Conservation (phyloP, 805 yeast genomes). For the Jamesozyma jinghongensis region DNA sequence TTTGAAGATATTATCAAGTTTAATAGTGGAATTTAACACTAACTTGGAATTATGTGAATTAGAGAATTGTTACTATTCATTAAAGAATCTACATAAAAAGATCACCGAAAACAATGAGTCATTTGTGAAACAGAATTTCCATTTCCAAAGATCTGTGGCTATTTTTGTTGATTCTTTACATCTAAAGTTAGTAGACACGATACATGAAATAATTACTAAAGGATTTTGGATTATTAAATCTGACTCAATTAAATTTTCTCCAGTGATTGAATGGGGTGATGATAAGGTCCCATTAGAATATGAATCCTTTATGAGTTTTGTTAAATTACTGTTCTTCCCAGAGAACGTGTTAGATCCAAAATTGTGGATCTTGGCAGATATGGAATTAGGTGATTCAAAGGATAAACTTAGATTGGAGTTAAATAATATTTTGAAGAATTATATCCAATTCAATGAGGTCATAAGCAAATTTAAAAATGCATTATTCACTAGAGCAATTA, state of each 20-base stretch:
- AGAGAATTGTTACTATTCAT: constrained; percentile 28
- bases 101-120: constrained; percentile 11
- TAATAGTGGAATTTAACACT: constrained; percentile 24
- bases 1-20: constrained; percentile 14
- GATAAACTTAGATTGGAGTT: constrained; percentile 16
- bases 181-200: constrained; percentile 12
- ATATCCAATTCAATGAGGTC: constrained; percentile 9
- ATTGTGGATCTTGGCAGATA: constrained; percentile 21
- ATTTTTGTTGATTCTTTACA: constrained; percentile 23
- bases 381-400: constrained; percentile 16
- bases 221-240: constrained; percentile 19
- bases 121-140: constrained; percentile 16
- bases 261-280: constrained; percentile 5
- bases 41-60: constrained; percentile 23
- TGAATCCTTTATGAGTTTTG: constrained; percentile 9
- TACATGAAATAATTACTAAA: constrained; percentile 12
- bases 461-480: constrained; percentile 11
- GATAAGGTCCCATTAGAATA: constrained; percentile 15
- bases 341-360: constrained; percentile 13
- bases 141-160: constrained; percentile 22
- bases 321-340: constrained; percentile 13
- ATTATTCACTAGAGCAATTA: constrained; percentile 9
- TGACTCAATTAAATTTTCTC: constrained; percentile 10
- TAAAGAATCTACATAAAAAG: constrained; percentile 20
- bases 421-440: constrained; percentile 10